phyloP scores from a whole-genome alignment of 805 yeast species.

The Novakomyces olei region DNA sequence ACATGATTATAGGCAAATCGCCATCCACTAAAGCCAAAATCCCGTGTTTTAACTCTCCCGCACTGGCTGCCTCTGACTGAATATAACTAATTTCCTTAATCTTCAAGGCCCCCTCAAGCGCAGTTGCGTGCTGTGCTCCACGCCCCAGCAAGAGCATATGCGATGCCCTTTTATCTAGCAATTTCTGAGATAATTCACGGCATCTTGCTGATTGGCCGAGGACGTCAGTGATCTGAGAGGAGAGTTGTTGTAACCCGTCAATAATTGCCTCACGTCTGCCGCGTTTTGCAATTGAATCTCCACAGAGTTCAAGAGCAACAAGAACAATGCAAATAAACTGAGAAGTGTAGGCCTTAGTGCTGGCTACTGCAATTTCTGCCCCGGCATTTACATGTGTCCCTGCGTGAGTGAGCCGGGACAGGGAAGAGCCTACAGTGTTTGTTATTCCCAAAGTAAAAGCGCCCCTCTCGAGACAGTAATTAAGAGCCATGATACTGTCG shows the following conservation, averaged over 20 bases:
- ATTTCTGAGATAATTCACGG: constrained; percentile 48
- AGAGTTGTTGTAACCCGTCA: constrained; percentile 61
- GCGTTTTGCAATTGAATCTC: constrained; percentile 59
- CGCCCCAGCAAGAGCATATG: constrained; percentile 58
- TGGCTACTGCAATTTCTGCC: constrained; percentile 98
- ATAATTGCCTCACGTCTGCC: constrained; percentile 69
- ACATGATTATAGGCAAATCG: constrained; percentile 76
- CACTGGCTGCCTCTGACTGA: constrained; percentile 98
- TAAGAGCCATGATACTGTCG: constrained; percentile 83
- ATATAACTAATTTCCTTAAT: constrained; percentile 95
- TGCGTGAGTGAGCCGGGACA: constrained; percentile 92
- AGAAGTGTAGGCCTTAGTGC: constrained; percentile 96
- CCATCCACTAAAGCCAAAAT: constrained; percentile 92
- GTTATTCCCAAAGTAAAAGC: constrained; percentile 95
- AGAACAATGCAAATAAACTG: constrained; percentile 91
- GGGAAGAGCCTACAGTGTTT: constrained; percentile 88
- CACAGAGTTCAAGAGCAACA: constrained; percentile 88
- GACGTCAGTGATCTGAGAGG: constrained; percentile 51
- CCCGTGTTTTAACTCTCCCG: constrained; percentile 98
- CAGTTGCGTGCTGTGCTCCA: constrained; percentile 93
- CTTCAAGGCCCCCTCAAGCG: constrained; percentile 94
- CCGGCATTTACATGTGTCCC: constrained; percentile 99
- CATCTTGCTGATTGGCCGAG: constrained; percentile 42
- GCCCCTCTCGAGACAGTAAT: constrained; percentile 89
- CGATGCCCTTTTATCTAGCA: constrained; percentile 26